These are phyloP conservation scores for Pseudonitzschia pungens DNA, from an alignment of 108 stramenopile genomes.

Conservation along the genomic window DNA sequence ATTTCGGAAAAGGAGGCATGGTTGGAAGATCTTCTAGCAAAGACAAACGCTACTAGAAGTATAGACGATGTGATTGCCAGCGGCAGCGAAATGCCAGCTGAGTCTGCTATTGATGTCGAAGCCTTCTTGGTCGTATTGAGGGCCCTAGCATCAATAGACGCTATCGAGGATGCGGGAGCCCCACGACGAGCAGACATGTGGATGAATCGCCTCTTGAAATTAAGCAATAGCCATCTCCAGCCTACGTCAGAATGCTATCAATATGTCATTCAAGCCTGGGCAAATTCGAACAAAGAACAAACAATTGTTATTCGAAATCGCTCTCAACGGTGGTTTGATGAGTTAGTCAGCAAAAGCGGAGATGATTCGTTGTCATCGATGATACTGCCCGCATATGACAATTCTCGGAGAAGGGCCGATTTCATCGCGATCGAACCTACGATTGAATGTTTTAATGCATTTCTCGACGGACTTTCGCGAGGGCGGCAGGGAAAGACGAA, in stretches of 20 bases:
- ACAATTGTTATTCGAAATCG: conserved; percentile 47
- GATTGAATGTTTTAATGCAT: conserved; percentile 68
- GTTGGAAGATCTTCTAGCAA: conserved; percentile 17
- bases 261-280: conserved; percentile 77
- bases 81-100: not conserved
- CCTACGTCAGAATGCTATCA: conserved; percentile 63
- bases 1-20: conserved; percentile 33
- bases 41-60: not conserved
- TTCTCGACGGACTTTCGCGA: conserved; percentile 64
- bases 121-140: conserved; percentile 63
- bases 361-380: conserved; percentile 13
- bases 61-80: not conserved
- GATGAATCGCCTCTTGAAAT: conserved; percentile 33
- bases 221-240: conserved; percentile 22
- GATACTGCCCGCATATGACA: not conserved
- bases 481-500: conserved; percentile 49
- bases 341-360: conserved; percentile 27
- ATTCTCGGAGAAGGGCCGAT: not conserved
- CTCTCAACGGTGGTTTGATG: conserved; percentile 74
- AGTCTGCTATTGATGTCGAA: conserved; percentile 33
- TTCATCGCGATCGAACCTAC: conserved; percentile 35
- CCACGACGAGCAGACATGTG: conserved; percentile 62
- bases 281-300: conserved; percentile 49
- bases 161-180: conserved; percentile 39
- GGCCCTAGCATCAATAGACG: conserved; percentile 35